Evolutionary conservation across 23 red algal species (phyloP).

Genomic region (Gracilaria vermiculophylla): DNA sequence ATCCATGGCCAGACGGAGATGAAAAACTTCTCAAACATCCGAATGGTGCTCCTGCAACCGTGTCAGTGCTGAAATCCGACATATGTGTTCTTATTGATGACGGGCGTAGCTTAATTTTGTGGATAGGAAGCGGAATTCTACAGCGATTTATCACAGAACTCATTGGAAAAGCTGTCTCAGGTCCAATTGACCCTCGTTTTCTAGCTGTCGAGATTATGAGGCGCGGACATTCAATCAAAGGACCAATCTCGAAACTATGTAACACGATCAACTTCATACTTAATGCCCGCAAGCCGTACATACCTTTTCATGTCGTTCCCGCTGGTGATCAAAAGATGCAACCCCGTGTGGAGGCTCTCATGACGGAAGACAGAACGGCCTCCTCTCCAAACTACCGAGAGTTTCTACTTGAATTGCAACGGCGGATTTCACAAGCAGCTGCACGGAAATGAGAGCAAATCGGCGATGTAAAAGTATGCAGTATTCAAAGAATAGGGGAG

Average conservation of each 20-base stretch:
- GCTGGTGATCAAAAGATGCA: conserved; percentile 72
- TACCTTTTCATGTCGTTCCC: conserved; percentile 71
- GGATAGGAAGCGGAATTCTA: conserved; percentile 70
- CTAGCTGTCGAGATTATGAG: conserved; percentile 68
- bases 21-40: conserved; percentile 39
- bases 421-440: conserved; percentile 53
- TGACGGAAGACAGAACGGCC: conserved; percentile 81
- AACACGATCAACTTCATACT: conserved; percentile 56
- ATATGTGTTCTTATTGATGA: conserved; percentile 81
- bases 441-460: background rate
- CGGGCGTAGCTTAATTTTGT: conserved; percentile 70
- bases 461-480: background rate
- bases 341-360: conserved; percentile 78
- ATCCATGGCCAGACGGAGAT: conserved; percentile 25
- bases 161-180: conserved; percentile 38
- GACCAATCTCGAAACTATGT: conserved; percentile 27
- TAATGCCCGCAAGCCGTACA: conserved; percentile 34
- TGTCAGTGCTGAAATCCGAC: conserved; percentile 56
- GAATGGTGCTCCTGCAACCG: conserved; percentile 55
- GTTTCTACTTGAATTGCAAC: conserved; percentile 74
- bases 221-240: conserved; percentile 23
- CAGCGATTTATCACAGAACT: conserved; percentile 61
- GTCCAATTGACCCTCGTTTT: conserved; percentile 32
- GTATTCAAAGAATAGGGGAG: background rate
- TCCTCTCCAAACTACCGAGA: conserved; percentile 71